A percentile compares a stretch with the other conserved stretches of the same genome.
Conservation (phyloP, 2,329 filamentous ascomycete genomes). For the Penicillium rolfsii region DNA sequence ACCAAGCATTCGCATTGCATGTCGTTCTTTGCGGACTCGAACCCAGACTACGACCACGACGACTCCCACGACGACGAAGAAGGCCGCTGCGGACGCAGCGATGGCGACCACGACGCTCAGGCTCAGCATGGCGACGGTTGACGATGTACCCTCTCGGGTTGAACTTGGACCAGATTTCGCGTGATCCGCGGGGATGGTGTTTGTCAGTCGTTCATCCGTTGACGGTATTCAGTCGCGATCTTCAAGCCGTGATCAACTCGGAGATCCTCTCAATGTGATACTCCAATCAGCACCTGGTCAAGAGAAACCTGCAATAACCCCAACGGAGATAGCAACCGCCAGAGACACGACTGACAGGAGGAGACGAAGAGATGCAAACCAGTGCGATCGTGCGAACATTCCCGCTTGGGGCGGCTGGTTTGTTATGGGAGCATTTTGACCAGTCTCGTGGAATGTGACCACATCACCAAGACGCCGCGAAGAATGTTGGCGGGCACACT, state of each 20-base stretch:
- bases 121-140: slow-evolving; percentile 35
- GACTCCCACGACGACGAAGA: slow-evolving; percentile 39
- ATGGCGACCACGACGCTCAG: slow-evolving; percentile 41
- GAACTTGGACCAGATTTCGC: slow-evolving; percentile 4
- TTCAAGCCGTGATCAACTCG: not conserved
- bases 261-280: not conserved
- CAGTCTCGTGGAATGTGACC: slow-evolving; percentile 35
- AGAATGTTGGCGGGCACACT: slow-evolving; percentile 37
- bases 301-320: not conserved
- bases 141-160: not conserved
- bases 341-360: slow-evolving; percentile 11
- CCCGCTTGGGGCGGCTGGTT: slow-evolving; percentile 24
- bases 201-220: slow-evolving; percentile 19
- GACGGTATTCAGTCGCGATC: not conserved
- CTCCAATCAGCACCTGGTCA: not conserved
- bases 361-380: slow-evolving; percentile 3
- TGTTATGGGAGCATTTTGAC: slow-evolving; percentile 37
- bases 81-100: slow-evolving; percentile 38
- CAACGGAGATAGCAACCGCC: not conserved
- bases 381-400: slow-evolving; percentile 13
- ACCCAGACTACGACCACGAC: slow-evolving; percentile 41
- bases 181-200: not conserved
- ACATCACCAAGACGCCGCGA: slow-evolving; percentile 32
- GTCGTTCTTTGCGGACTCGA: slow-evolving; percentile 39
- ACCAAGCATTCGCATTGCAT: slow-evolving; percentile 32